These are phyloP conservation scores for Selaginella moellendorffii DNA, from an alignment of 75 land plant genomes.

Conservation along the genomic window DNA sequence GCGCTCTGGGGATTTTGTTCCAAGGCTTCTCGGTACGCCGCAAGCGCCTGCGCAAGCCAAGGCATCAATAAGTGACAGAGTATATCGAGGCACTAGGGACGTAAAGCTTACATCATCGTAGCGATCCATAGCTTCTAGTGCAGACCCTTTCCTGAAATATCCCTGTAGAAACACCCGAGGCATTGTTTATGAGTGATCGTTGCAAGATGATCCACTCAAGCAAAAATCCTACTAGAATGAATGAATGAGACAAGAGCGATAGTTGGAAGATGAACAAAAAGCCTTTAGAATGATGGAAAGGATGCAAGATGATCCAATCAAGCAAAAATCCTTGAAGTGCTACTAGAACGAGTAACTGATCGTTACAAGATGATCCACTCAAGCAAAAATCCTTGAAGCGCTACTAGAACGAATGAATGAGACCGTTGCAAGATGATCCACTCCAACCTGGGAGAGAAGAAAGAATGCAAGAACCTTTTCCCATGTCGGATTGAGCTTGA, in stretches of 20 bases:
- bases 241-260: background rate
- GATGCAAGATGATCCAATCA: no score
- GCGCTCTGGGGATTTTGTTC: conserved; percentile 69
- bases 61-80: conserved; percentile 12
- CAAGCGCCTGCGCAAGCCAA: conserved; percentile 83
- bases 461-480: conserved; percentile 55
- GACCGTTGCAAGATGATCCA: no score
- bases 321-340: no score
- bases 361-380: no score
- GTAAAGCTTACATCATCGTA: conserved; percentile 67
- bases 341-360: no score
- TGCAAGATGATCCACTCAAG: no score
- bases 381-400: no score
- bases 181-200: no score
- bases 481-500: conserved; percentile 77
- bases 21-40: conserved; percentile 67
- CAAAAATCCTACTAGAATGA: background rate
- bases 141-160: conserved; percentile 95
- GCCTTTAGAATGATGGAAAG: no score
- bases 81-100: background rate
- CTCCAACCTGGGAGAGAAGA: background rate
- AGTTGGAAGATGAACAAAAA: no score
- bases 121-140: conserved; percentile 84
- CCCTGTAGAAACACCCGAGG: no score
- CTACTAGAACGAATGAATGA: background rate